phyloP scores from a whole-genome alignment of 306 rosid genomes.

The Pyrus betulifolia region DNA sequence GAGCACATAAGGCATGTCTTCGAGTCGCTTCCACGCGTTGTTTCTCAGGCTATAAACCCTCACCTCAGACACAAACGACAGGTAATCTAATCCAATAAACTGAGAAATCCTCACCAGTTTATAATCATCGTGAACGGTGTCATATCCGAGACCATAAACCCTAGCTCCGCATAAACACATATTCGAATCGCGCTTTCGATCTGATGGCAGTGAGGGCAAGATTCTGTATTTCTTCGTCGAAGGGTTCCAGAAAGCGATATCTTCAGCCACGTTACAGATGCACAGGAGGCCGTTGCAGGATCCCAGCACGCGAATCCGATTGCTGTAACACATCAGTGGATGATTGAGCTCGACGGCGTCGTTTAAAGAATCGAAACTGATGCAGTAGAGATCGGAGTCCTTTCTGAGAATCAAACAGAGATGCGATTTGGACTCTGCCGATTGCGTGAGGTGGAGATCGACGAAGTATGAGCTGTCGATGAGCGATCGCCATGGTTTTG shows the following conservation, averaged over 20 bases:
- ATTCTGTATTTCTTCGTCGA: constrained; percentile 29
- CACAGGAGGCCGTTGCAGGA: constrained; percentile 63
- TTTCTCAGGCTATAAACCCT: constrained; percentile 35
- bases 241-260: constrained; percentile 79
- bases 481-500: constrained; percentile 33
- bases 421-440: constrained; percentile 13
- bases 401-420: constrained; percentile 30
- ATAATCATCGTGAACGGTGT: constrained; percentile 28
- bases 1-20: constrained; percentile 41
- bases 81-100: constrained; percentile 26
- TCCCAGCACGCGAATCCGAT: constrained; percentile 50
- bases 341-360: constrained; percentile 35
- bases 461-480: constrained; percentile 45
- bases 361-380: constrained; percentile 19
- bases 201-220: constrained; percentile 33
- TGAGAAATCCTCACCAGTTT: constrained; percentile 58
- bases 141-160: constrained; percentile 64
- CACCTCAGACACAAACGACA: constrained; percentile 34
- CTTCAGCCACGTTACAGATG: constrained; percentile 67
- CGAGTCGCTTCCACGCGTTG: constrained; percentile 43
- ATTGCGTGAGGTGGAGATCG: constrained; percentile 29
- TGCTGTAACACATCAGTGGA: constrained; percentile 82
- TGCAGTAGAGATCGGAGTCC: constrained; percentile 29
- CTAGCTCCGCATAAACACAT: constrained; percentile 23
- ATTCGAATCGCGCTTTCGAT: constrained; percentile 18